Conservation (phyloP, 2,329 filamentous ascomycete genomes). For the Chaetothyriales sp. region DNA sequence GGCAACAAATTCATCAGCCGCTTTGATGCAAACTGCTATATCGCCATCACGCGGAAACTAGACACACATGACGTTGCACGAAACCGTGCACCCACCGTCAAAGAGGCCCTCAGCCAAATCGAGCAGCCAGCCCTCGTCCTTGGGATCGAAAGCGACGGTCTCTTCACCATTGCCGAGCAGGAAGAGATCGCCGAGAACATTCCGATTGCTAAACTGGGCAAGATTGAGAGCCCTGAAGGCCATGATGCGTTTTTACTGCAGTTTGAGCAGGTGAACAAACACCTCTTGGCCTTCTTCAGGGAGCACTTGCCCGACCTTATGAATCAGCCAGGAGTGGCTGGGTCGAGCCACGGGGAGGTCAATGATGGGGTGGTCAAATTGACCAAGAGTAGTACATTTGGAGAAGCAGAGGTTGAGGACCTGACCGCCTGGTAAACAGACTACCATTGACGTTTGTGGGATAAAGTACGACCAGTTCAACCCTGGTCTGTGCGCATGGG, state of each 20-base stretch:
- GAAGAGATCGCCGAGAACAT: slow-evolving; percentile 77
- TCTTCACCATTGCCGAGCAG: slow-evolving; percentile 96
- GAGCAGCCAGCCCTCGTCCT: slow-evolving; percentile 81
- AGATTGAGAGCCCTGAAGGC: slow-evolving; percentile 85
- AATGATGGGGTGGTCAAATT: slow-evolving; percentile 44
- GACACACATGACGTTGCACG: slow-evolving; percentile 93
- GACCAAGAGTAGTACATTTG: slow-evolving; percentile 82
- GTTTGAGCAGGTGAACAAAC: slow-evolving; percentile 90
- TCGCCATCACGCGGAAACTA: slow-evolving; percentile 92
- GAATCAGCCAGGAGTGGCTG: slow-evolving; percentile 41
- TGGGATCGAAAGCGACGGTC: slow-evolving; percentile 86
- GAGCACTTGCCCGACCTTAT: slow-evolving; percentile 82
- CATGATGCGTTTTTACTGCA: slow-evolving; percentile 94
- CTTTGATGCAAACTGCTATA: slow-evolving; percentile 98
- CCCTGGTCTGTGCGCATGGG: neutral
- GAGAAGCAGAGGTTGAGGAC: slow-evolving; percentile 89
- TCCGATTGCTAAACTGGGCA: slow-evolving; percentile 61
- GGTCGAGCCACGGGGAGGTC: slow-evolving; percentile 17
- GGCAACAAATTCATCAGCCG: slow-evolving; percentile 91
- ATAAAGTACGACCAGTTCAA: neutral
- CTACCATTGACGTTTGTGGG: neutral
- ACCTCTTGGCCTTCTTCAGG: slow-evolving; percentile 71
- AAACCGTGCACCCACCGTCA: slow-evolving; percentile 48
- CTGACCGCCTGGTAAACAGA: slow-evolving; percentile 28
- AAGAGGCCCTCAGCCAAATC: slow-evolving; percentile 65